Conservation (phyloP, 345 rosid species). For the Firmiana major region DNA sequence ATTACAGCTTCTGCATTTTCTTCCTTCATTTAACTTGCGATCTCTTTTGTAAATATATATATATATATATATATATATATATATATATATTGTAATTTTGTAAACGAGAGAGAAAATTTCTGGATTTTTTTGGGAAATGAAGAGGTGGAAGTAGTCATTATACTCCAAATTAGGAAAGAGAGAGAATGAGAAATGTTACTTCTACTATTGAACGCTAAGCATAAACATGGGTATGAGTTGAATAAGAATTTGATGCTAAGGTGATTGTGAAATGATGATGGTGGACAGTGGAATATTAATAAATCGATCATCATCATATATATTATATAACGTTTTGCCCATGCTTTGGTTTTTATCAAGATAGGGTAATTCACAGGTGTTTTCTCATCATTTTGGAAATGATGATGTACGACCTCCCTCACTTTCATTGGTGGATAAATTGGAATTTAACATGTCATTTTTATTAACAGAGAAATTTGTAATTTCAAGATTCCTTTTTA, state of each 20-base stretch:
- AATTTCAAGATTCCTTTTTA: background rate
- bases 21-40: too few relatives aligned
- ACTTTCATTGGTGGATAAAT: background rate
- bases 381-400: background rate
- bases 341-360: background rate
- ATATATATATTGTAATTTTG: too few relatives aligned
- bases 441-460: background rate
- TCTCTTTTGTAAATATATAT: too few relatives aligned
- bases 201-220: background rate
- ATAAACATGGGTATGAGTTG: slow-evolving; percentile 14
- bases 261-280: slow-evolving; percentile 21
- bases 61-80: too few relatives aligned
- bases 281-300: background rate
- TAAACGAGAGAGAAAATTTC: background rate
- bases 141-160: background rate
- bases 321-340: slow-evolving; percentile 10
- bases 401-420: slow-evolving; percentile 14
- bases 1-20: too few relatives aligned
- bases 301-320: background rate
- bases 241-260: slow-evolving; percentile 12
- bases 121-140: background rate
- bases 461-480: too few relatives aligned
- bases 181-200: slow-evolving; percentile 5
- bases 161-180: background rate
- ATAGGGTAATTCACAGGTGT: background rate